Evolutionary conservation across 2,329 filamentous ascomycete species (phyloP), one percentile per base, ranked within the genome.

Genomic region (Zymoseptoria brevis): DNA sequence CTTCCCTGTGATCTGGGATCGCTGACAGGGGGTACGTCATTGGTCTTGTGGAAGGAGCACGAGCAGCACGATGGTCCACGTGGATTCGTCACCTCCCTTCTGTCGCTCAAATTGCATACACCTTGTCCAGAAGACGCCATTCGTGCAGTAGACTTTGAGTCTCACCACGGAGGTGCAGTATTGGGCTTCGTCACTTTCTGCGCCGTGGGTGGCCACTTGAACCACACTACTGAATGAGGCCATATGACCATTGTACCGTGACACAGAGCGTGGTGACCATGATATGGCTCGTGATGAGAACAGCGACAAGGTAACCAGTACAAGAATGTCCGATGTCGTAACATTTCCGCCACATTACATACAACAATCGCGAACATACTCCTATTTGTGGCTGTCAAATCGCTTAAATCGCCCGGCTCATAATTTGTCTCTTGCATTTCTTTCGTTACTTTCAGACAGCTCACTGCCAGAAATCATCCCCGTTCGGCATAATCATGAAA

Each of bases 401-500:
- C 22, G 22, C 22, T 24, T 24, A 24, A 24, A 24, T 24, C 22
- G 35, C 35, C 35, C 13, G 35, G 35, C 35, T 45, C 35, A 45
- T 45, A 13, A 45, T 7, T 45, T 45, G 35, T 45, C 35, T 3
- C 6, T 45, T 16, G 13, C 35, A 7, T 45, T 7, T 45, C 35
- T 45, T 45, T 45, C 35, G n/a, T 45, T 3, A 13, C 6, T 7
- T 16, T n/a, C 35, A 45, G 51, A n/a, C n/a, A 22, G 19, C 19
- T 53, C 51, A 53, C 22, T 53, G 51, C 51, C 51, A 53, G 51
- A 24, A 30, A 53, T 77, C 76, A 1, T 81, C 60, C 1, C 59
- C 58, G 41, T 61, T 59, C 22, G 66, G 66, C 41, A 68, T 61
- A 1, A 65, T 60, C 49, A 68, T 64, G 54, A 63, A 68, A 9